Evolutionary conservation across 2,329 filamentous ascomycete genomes (phyloP).

Genomic region (Nakataea oryzae): DNA sequence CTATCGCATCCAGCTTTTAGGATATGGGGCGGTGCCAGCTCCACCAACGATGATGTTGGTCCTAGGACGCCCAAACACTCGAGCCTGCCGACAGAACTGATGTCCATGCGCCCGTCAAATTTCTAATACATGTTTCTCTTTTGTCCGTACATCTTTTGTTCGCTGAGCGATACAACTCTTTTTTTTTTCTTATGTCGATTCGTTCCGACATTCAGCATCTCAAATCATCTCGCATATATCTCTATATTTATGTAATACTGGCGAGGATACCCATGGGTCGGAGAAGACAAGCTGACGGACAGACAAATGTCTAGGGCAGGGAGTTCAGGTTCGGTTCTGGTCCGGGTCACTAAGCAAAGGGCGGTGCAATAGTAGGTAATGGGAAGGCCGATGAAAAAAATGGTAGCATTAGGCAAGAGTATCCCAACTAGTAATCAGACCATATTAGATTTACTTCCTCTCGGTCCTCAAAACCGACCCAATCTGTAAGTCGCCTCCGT

Average conservation of each 20-base stretch:
- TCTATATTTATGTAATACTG: background rate
- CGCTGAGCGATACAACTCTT: too few species aligned
- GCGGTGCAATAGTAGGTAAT: background rate
- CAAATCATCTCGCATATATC: background rate
- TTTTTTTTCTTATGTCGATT: too few species aligned
- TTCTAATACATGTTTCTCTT: background rate
- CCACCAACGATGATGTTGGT: background rate
- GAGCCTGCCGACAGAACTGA: background rate
- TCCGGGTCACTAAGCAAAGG: background rate
- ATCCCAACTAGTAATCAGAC: background rate
- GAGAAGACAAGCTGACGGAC: background rate
- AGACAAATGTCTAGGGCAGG: background rate
- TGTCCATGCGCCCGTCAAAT: background rate
- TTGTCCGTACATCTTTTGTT: background rate
- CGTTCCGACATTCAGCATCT: too few species aligned
- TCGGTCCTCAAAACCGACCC: too few species aligned
- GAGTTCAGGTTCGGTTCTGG: background rate
- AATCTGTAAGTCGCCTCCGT: too few species aligned
- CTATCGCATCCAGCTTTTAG: background rate
- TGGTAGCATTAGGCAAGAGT: background rate
- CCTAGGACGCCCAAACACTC: background rate
- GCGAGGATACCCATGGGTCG: background rate
- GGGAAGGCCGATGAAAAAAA: background rate
- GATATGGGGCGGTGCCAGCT: background rate
- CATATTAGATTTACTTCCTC: background rate